A percentile compares a stretch with the other conserved stretches of the same genome.
These are phyloP conservation scores for Quercus bicolor DNA, from an alignment of 306 rosid species.

Conservation along the genomic window DNA sequence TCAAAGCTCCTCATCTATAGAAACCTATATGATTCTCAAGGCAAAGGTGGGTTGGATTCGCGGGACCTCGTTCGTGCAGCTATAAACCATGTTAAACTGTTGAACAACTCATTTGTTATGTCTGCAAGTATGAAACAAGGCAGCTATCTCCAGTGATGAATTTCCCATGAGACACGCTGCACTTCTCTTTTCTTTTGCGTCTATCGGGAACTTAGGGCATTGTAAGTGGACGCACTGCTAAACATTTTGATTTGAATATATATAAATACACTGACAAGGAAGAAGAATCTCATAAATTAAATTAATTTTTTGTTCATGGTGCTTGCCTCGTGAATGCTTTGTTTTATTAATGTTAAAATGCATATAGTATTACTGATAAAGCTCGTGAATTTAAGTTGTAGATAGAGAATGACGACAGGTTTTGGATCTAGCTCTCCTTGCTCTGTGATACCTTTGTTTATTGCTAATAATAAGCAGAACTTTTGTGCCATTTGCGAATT, in stretches of 20 bases:
- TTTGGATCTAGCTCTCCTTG: not conserved
- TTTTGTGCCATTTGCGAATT: too few relatives aligned
- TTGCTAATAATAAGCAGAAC: not conserved
- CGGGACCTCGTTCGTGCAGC: conserved; percentile 24
- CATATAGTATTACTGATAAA: conserved; percentile 13
- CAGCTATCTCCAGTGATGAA: conserved; percentile 33
- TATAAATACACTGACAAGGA: not conserved
- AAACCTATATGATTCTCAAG: not conserved
- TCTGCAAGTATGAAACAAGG: conserved; percentile 33
- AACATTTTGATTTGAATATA: not conserved
- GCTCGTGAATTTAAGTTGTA: conserved; percentile 47
- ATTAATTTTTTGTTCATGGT: not conserved
- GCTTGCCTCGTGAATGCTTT: conserved; percentile 26
- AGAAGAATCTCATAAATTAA: not conserved
- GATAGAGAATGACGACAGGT: conserved; percentile 21
- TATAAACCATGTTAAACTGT: not conserved
- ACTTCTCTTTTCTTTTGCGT: conserved; percentile 20
- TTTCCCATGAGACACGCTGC: conserved; percentile 27
- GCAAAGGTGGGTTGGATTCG: conserved; percentile 10
- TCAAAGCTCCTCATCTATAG: not conserved
- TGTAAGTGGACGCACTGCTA: conserved; percentile 44
- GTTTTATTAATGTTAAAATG: conserved; percentile 2
- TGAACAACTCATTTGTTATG: conserved; percentile 15
- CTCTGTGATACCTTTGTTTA: not conserved
- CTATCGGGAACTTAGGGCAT: conserved; percentile 46